Base-by-base conservation (phyloP, 2,329 filamentous ascomycete genomes). In the Alternaria consortialis region DNA sequence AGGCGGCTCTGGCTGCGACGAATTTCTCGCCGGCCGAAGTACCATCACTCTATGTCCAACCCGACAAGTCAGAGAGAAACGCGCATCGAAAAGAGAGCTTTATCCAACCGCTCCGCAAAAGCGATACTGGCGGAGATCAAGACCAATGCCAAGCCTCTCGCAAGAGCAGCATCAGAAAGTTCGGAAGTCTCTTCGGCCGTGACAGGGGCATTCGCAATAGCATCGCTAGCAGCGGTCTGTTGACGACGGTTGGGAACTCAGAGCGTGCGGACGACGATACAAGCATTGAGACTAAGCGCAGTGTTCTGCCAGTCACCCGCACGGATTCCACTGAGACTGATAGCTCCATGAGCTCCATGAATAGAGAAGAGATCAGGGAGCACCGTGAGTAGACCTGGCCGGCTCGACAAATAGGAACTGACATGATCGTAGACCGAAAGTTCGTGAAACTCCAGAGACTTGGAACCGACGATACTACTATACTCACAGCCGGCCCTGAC, bases 1-100 rank as follows among this genome's bases (percentile, higher is more conserved):
- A 51, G n/a, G 53, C 58, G 9, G 31, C 46, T 17, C 20, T 60
- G 34, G 47, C 15, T 17, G 47, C 53, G n/a, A 57, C 46, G 9
- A 57, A 57, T 15, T 57, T 57, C 27, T 46, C 54, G 20, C 53
- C 53, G 23, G 40, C 50, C 20, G 47, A 37, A 31, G 34, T 60
- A 4, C 32, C 53, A 9, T 50, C 53, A 2, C 46, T 60, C 2
- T 57, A 57, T 40, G 40, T 31, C 12, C 47, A 57, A 8, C 40
- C 40, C 4, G 25, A 32, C 20, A 42, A 36, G 8, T 55, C 56
- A 29, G 11, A 39, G 31, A 39, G 23, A 7, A 17, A 32, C 39
- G 8, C 25, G 3, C n/a, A 29, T 23, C 27, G 29, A 37, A 44
- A 42, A 8, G 50, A 8, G 7, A 37, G 25, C 17, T 44, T 37